Conservation (phyloP, 768 basidiomycete species). For the Pseudohyphozyma bogoriensis region DNA sequence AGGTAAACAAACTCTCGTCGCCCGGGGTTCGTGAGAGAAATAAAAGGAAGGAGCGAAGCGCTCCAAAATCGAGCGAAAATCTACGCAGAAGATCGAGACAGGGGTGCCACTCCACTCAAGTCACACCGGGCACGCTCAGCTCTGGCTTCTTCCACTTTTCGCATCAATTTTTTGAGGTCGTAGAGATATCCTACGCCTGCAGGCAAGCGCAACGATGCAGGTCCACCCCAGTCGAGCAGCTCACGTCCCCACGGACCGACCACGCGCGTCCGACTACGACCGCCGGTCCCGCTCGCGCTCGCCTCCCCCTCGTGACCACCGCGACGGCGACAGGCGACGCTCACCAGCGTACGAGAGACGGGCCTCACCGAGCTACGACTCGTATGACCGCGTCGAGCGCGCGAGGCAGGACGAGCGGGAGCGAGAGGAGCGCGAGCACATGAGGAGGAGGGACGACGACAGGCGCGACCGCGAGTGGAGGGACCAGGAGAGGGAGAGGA, state of each 20-base stretch:
- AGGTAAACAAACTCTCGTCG: no score
- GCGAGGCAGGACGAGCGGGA: not conserved
- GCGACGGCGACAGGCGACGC: not conserved
- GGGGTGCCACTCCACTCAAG: no score
- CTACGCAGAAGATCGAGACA: no score
- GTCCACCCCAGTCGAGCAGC: slow-evolving; percentile 1
- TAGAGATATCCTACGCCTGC: no score
- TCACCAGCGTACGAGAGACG: slow-evolving; percentile 13
- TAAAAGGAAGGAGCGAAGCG: not conserved
- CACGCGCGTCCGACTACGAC: not conserved
- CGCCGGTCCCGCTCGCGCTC: not conserved
- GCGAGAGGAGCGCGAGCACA: not conserved
- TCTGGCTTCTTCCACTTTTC: not conserved
- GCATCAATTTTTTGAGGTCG: not conserved
- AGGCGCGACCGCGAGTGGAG: not conserved
- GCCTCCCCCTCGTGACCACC: slow-evolving; percentile 2
- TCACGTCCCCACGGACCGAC: slow-evolving; percentile 6
- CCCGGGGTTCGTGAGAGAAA: no score
- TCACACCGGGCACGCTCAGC: no score
- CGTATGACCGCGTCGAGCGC: not conserved
- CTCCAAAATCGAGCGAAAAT: no score
- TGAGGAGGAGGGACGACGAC: not conserved
- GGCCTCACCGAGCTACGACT: slow-evolving; percentile 11
- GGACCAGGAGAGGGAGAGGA: slow-evolving; percentile 6
- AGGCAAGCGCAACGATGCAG: slow-evolving; percentile 8